phyloP scores from a whole-genome alignment of 2,329 filamentous ascomycete species.

The Curvularia lunata region DNA sequence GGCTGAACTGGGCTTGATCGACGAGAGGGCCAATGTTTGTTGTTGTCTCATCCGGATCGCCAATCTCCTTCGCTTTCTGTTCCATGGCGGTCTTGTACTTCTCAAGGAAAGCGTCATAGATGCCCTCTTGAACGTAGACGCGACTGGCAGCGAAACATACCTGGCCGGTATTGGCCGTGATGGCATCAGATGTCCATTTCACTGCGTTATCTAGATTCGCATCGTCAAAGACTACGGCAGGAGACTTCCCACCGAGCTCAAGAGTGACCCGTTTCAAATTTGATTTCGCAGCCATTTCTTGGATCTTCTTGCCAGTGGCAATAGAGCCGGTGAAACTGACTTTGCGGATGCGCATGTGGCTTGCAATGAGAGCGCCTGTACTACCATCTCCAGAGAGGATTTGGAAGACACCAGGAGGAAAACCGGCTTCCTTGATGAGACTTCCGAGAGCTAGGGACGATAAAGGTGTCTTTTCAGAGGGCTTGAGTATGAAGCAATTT shows the following conservation, averaged over 20 bases:
- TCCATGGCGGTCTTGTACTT: constrained; percentile 46
- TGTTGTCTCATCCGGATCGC: constrained; percentile 38
- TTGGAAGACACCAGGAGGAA: constrained; percentile 52
- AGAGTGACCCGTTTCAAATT: constrained; percentile 54
- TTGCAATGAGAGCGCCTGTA: constrained; percentile 48
- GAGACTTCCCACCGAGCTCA: constrained; percentile 55
- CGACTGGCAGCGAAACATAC: constrained; percentile 48
- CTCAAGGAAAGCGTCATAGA: constrained; percentile 48
- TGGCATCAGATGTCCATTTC: constrained; percentile 43
- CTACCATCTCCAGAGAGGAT: constrained; percentile 48
- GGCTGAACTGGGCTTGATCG: constrained; percentile 45
- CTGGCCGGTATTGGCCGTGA: constrained; percentile 49
- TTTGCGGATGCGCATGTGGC: constrained; percentile 50
- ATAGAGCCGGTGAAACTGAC: constrained; percentile 53
- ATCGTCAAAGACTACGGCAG: constrained; percentile 55
- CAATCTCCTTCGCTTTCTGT: constrained; percentile 38
- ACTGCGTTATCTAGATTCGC: constrained; percentile 53
- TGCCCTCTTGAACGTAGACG: constrained; percentile 50
- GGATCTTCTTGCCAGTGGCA: constrained; percentile 48
- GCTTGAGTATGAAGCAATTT: constrained; percentile 48
- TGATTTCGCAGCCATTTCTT: constrained; percentile 49
- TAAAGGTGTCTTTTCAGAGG: constrained; percentile 47
- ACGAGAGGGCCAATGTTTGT: constrained; percentile 46
- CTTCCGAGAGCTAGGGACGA: constrained; percentile 42
- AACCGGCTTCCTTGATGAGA: constrained; percentile 47